phyloP scores from a whole-genome alignment of 305 asterid genomes.

The Fraxinus sp. region DNA sequence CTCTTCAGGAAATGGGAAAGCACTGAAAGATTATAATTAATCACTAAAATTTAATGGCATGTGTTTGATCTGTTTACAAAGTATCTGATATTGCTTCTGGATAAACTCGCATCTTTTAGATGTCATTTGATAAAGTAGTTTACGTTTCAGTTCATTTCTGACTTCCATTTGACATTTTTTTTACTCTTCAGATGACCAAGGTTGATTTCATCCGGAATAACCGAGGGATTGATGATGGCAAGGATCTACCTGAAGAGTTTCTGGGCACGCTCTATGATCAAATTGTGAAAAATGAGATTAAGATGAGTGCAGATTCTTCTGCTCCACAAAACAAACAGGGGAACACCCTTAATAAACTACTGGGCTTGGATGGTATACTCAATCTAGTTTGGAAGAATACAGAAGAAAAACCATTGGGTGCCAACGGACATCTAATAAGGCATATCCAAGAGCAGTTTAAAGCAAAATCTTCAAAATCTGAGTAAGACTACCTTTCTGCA shows the following conservation, averaged over 20 bases:
- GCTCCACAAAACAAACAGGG: slow-evolving; percentile 86
- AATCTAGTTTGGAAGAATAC: slow-evolving; percentile 96
- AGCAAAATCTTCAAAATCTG: slow-evolving; percentile 89
- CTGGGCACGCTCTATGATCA: slow-evolving; percentile 87
- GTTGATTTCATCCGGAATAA: slow-evolving; percentile 97
- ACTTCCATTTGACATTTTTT: slow-evolving; percentile 37
- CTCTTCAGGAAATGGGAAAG: slow-evolving; percentile 3
- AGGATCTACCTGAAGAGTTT: slow-evolving; percentile 91
- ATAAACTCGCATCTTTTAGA: slow-evolving; percentile 8
- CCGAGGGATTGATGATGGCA: slow-evolving; percentile 94
- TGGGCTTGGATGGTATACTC: slow-evolving; percentile 95
- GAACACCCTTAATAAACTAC: slow-evolving; percentile 74
- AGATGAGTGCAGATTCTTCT: slow-evolving; percentile 80
- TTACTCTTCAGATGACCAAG: slow-evolving; percentile 75
- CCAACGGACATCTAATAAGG: slow-evolving; percentile 77
- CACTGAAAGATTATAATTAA: background rate
- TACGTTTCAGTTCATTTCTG: slow-evolving; percentile 26
- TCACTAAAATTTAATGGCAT: background rate
- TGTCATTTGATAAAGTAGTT: slow-evolving; percentile 20
- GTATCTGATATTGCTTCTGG: slow-evolving; percentile 5
- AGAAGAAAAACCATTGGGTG: slow-evolving; percentile 92
- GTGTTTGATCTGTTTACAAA: background rate
- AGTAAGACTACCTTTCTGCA: slow-evolving; percentile 53
- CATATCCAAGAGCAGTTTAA: slow-evolving; percentile 97
- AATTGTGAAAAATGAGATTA: slow-evolving; percentile 91